Evolutionary conservation across 768 basidiomycete genomes (phyloP).

Genomic region (Kwoniella heveanensis): DNA sequence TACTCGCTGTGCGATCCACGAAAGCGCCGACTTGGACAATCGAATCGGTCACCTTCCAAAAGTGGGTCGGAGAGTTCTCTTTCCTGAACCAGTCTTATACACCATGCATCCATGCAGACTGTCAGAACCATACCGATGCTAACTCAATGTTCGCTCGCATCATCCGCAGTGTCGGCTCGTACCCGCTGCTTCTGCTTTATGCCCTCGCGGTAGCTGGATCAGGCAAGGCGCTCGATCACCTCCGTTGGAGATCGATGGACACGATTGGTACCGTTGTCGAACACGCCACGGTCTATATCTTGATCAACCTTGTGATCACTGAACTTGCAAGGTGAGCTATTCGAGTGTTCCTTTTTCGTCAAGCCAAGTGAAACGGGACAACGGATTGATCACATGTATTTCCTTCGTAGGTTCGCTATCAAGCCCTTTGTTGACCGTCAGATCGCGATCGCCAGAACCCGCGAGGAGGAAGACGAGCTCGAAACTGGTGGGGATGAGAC

Average conservation of each 20-base stretch:
- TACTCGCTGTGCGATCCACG: slow-evolving; percentile 29
- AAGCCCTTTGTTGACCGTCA: not conserved
- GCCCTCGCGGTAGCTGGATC: slow-evolving; percentile 31
- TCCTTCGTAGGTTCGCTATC: not conserved
- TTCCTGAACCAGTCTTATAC: too few species aligned
- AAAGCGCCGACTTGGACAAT: slow-evolving; percentile 41
- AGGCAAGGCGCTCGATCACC: slow-evolving; percentile 35
- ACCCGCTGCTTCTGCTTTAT: slow-evolving; percentile 42
- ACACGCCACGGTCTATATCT: slow-evolving; percentile 40
- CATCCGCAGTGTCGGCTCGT: slow-evolving; percentile 50
- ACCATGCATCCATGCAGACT: too few species aligned
- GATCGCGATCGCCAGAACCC: not conserved
- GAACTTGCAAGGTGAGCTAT: slow-evolving; percentile 44
- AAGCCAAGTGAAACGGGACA: not conserved
- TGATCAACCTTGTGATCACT: slow-evolving; percentile 46
- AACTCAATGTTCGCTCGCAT: not conserved
- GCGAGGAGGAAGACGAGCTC: not conserved
- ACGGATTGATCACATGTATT: too few species aligned
- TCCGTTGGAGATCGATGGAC: slow-evolving; percentile 49
- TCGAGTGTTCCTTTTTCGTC: not conserved
- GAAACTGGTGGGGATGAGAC: slow-evolving; percentile 8
- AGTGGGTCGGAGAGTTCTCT: slow-evolving; percentile 45
- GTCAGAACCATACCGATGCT: too few species aligned
- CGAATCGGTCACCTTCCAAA: slow-evolving; percentile 43
- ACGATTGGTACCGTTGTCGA: slow-evolving; percentile 23